phyloP scores from a whole-genome alignment of 306 rosid genomes.

The Prunus armeniaca region DNA sequence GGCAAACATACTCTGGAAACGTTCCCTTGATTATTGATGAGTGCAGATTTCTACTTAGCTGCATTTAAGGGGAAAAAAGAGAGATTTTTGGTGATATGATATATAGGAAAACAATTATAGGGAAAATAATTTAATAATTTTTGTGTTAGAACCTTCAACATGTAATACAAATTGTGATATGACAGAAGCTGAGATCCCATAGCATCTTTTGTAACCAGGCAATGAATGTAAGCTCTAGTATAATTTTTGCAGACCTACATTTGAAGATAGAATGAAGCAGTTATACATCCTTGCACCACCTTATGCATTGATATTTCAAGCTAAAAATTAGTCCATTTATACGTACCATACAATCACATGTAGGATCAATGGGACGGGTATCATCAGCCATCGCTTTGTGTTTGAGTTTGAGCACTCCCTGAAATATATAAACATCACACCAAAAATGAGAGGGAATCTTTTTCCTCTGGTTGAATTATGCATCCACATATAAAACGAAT shows the following conservation, averaged over 20 bases:
- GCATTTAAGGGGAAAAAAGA: slow-evolving; percentile 22
- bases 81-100: slow-evolving; percentile 2
- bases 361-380: slow-evolving; percentile 86
- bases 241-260: slow-evolving; percentile 86
- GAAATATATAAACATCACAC: slow-evolving; percentile 20
- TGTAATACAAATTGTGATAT: slow-evolving; percentile 84
- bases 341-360: slow-evolving; percentile 86
- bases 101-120: neutral
- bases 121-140: neutral
- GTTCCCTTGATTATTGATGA: slow-evolving; percentile 69
- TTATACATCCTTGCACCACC: slow-evolving; percentile 6
- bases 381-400: slow-evolving; percentile 83
- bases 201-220: slow-evolving; percentile 92
- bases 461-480: neutral
- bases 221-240: slow-evolving; percentile 89
- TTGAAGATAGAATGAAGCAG: slow-evolving; percentile 25
- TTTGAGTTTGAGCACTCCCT: slow-evolving; percentile 91
- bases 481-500: neutral
- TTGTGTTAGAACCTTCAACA: slow-evolving; percentile 67
- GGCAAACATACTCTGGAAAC: slow-evolving; percentile 77
- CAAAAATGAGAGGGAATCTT: neutral
- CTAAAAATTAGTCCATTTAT: slow-evolving; percentile 14
- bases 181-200: slow-evolving; percentile 99
- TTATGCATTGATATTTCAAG: slow-evolving; percentile 8
- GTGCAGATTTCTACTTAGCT: slow-evolving; percentile 91